phyloP scores from a whole-genome alignment of 2,329 filamentous ascomycete genomes.

The Aspergillus sergii region DNA sequence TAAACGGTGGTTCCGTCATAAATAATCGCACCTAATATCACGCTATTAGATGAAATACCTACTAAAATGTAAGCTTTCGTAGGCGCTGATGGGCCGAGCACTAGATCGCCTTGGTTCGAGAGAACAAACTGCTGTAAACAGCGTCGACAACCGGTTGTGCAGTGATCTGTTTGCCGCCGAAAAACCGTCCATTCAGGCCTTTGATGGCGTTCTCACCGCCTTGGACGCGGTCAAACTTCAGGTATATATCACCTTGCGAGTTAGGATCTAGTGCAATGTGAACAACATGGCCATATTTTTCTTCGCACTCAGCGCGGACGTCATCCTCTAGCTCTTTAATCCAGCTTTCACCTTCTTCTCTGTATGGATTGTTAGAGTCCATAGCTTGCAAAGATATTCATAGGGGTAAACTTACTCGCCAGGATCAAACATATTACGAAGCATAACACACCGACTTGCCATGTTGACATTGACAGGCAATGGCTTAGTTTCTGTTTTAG shows the following conservation, averaged over 20 bases:
- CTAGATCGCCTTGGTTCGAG: conserved; percentile 78
- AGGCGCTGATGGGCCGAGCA: conserved; percentile 24
- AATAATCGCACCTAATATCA: conserved; percentile 28
- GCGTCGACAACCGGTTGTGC: conserved; percentile 96
- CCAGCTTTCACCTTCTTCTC: conserved; percentile 85
- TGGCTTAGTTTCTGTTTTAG: conserved; percentile 76
- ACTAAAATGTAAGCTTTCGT: conserved; percentile 25
- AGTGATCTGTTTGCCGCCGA: conserved; percentile 89
- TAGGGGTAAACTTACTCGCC: conserved; percentile 69
- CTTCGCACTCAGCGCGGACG: conserved; percentile 87
- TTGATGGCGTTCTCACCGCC: conserved; percentile 98
- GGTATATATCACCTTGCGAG: conserved; percentile 92
- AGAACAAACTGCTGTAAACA: conserved; percentile 96
- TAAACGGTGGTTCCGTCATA: conserved; percentile 19
- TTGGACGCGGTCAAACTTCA: conserved; percentile 95
- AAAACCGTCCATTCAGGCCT: conserved; percentile 94
- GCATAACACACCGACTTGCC: conserved; percentile 88
- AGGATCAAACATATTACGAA: conserved; percentile 95
- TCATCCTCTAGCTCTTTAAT: conserved; percentile 93
- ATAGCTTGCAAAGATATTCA: neutral
- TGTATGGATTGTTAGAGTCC: conserved; percentile 48
- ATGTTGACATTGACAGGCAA: conserved; percentile 85
- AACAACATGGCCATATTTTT: conserved; percentile 95
- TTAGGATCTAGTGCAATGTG: conserved; percentile 95
- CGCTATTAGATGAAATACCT: conserved; percentile 34